phyloP scores from a whole-genome alignment of 148 eudicot genomes.

The Fallopia convolvulus region DNA sequence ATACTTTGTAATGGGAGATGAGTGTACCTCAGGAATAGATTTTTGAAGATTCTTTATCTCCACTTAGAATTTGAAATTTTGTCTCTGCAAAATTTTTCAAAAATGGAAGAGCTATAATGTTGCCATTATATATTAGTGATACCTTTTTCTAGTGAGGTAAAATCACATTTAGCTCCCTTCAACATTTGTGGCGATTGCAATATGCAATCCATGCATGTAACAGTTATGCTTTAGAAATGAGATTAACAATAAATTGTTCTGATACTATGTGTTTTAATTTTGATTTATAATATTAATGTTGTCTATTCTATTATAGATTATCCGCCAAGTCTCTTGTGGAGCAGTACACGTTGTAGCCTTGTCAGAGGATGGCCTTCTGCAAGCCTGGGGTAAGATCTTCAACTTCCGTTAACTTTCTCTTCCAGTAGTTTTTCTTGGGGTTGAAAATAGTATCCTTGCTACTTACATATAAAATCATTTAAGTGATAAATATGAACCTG shows the following conservation, averaged over 20 bases:
- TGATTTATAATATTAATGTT: not conserved
- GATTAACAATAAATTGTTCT: not conserved
- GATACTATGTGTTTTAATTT: not conserved
- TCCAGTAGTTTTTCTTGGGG: not conserved
- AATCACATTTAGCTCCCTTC: not conserved
- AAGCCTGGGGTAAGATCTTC: slow-evolving; percentile 77
- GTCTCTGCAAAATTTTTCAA: not conserved
- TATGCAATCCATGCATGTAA: not conserved
- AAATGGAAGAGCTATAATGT: not conserved
- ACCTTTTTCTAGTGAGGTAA: not conserved
- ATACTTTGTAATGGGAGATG: not conserved
- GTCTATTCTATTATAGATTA: slow-evolving; percentile 30
- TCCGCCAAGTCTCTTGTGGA: slow-evolving; percentile 93
- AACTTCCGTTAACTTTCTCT: not conserved
- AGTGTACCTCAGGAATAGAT: not conserved
- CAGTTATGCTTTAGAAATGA: not conserved
- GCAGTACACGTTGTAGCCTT: slow-evolving; percentile 73
- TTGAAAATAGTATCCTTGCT: not conserved
- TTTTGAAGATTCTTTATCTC: not conserved
- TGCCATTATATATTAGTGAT: not conserved
- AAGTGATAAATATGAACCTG: not conserved
- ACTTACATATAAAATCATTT: not conserved
- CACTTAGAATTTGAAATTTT: not conserved
- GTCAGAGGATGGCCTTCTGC: slow-evolving; percentile 87
- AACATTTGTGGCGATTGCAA: not conserved